Evolutionary conservation across 2,329 filamentous ascomycete genomes (phyloP), one percentile per base, ranked within the genome.

Genomic region (Aspergillus candidus): DNA sequence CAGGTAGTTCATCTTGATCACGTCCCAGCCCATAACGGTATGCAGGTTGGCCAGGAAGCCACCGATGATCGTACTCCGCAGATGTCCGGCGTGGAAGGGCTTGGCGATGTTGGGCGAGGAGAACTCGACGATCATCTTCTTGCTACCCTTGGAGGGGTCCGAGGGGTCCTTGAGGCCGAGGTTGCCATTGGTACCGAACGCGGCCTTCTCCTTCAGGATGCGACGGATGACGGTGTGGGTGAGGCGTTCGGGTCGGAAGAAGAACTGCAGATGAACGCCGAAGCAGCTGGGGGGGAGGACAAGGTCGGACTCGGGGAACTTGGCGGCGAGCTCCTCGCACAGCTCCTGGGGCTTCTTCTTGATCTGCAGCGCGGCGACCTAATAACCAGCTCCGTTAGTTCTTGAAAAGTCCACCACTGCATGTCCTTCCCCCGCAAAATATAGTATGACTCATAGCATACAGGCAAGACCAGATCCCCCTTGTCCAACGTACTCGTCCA

Each of bases 41-140:
- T 80, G 79, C 10, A 83, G 64, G 56, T 83, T 83, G 11, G 77
- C 71, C 22, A 83, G 65, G 65, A 83, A 84, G 44, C 79, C 80
- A 51, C 80, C 80, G 44, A 84, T 82, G 58, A 84, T 83, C 37
- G 80, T 83, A 65, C 78, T 81, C 55, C 80, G 72, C 60, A 84
- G 63, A 63, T 84, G 80, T 39, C 79, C 80, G 7, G 78, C 79
- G 56, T 82, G 78, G 67, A 83, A 83, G 27, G 79, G 78, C 61
- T 83, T 83, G 30, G 80, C 80, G 40, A 84, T 83, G 59, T 84
- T 84, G 37, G 80, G 80, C 32, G 78, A 81, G 3, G 78, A 82
- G 66, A 83, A 84, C 59, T 84, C 80, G 46, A 84, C 72, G 40
- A 83, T 75, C 48, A 82, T 59, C 62, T 74, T 77, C 68, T 81